These are phyloP conservation scores for Mrakia blollopis DNA, from an alignment of 768 basidiomycete species.

Conservation along the genomic window DNA sequence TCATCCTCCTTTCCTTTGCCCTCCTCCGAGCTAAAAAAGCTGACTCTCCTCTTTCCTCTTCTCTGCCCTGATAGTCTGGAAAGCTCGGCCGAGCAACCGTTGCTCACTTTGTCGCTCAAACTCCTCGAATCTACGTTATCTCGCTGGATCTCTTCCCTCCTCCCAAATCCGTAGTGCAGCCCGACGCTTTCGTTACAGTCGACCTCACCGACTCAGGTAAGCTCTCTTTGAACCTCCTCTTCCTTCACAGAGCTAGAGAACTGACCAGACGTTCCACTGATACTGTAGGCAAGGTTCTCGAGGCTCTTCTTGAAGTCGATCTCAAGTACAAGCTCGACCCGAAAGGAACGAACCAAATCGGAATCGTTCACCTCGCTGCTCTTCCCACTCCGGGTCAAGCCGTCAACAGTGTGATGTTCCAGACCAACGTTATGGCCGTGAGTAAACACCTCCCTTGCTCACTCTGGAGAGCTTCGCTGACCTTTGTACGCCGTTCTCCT, in stretches of 20 bases:
- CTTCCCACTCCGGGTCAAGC: conserved; percentile 28
- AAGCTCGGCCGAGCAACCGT: conserved; percentile 16
- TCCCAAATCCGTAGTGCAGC: conserved; percentile 2
- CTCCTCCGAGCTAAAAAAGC: background rate
- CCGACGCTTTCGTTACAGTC: conserved; percentile 3
- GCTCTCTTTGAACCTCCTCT: background rate
- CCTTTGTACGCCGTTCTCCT: too few relatives aligned
- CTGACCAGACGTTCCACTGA: background rate
- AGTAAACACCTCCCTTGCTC: too few relatives aligned
- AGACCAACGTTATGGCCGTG: conserved; percentile 27
- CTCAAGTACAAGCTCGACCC: conserved; percentile 16
- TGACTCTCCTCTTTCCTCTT: background rate
- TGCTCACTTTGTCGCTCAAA: conserved; percentile 11
- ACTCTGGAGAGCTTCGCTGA: too few relatives aligned
- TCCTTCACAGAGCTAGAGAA: too few relatives aligned
- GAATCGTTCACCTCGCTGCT: conserved; percentile 33
- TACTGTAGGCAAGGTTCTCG: conserved; percentile 5
- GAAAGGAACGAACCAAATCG: background rate
- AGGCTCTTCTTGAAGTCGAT: conserved; percentile 3
- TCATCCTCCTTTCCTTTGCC: background rate
- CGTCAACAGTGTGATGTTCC: conserved; percentile 21
- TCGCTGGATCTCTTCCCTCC: conserved; percentile 8
- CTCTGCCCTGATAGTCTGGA: background rate
- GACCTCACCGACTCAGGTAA: conserved; percentile 14
- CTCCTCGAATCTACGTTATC: conserved; percentile 7